Percentiles rank a stretch among this genome's conserved stretches.
phyloP scores from a whole-genome alignment of 148 eudicot genomes.

The Beta vulgaris region DNA sequence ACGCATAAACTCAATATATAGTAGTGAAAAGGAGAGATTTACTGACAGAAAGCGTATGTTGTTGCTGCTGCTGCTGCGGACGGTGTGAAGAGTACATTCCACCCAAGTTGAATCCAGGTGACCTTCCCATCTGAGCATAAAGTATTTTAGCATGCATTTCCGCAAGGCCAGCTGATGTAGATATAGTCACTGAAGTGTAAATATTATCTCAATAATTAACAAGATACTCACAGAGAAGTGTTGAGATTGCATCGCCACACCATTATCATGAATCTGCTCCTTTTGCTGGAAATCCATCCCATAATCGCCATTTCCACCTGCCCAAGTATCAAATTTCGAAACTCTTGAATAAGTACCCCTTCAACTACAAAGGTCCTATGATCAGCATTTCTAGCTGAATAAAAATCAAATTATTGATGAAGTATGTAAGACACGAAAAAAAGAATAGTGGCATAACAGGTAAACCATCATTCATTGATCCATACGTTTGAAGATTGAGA shows the following conservation, averaged over 20 bases:
- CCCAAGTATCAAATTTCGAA: neutral
- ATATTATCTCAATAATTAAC: conserved; percentile 18
- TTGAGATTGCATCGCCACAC: conserved; percentile 71
- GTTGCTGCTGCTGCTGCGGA: conserved; percentile 73
- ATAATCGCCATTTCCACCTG: conserved; percentile 86
- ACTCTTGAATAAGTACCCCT: neutral
- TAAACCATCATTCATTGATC: neutral
- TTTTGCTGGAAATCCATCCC: conserved; percentile 83
- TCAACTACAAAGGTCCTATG: neutral
- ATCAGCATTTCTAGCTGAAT: neutral
- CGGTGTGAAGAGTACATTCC: conserved; percentile 79
- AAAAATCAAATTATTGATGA: neutral
- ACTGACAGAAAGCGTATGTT: conserved; percentile 64
- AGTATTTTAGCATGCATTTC: conserved; percentile 2
- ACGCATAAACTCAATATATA: conserved; percentile 48
- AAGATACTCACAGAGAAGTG: conserved; percentile 65
- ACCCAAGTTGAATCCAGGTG: conserved; percentile 84
- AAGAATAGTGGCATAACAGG: neutral
- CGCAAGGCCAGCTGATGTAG: conserved; percentile 4
- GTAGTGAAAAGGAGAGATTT: conserved; percentile 44
- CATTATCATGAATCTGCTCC: conserved; percentile 81
- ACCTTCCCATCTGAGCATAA: conserved; percentile 76
- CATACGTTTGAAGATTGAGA: neutral
- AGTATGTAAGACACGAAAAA: too few species aligned
- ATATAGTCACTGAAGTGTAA: neutral